These are phyloP conservation scores for Ganoderma resinaceum DNA, from an alignment of 1,284 basidiomycete genomes.

Conservation along the genomic window DNA sequence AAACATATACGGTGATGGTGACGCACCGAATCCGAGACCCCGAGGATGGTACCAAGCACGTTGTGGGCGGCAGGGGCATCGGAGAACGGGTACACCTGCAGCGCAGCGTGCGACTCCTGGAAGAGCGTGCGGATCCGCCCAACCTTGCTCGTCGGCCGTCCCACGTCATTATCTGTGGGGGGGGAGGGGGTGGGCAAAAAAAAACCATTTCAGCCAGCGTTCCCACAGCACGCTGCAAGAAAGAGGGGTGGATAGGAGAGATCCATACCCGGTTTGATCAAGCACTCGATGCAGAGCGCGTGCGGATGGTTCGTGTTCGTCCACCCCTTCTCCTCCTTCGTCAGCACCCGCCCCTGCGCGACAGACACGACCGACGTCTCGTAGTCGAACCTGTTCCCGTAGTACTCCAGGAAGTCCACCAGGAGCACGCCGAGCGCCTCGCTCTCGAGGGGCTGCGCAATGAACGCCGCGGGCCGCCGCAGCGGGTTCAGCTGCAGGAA, in stretches of 20 bases:
- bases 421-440: slow-evolving; percentile 54
- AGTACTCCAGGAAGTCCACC: slow-evolving; percentile 54
- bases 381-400: slow-evolving; percentile 53
- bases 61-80: slow-evolving; percentile 25
- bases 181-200: no score
- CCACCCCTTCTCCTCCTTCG: slow-evolving; percentile 48
- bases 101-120: slow-evolving; percentile 39
- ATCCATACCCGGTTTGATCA: slow-evolving; percentile 46
- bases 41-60: slow-evolving; percentile 37
- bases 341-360: slow-evolving; percentile 41
- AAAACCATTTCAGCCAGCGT: background rate
- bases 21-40: slow-evolving; percentile 30
- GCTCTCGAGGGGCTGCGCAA: slow-evolving; percentile 47
- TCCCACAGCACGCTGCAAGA: background rate
- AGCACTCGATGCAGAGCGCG: slow-evolving; percentile 50
- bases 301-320: slow-evolving; percentile 35
- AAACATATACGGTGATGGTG: no score
- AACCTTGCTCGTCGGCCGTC: slow-evolving; percentile 44
- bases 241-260: background rate
- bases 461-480: slow-evolving; percentile 35
- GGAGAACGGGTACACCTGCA: slow-evolving; percentile 30
- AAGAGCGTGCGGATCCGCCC: slow-evolving; percentile 45
- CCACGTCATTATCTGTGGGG: slow-evolving; percentile 47
- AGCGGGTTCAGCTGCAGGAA: slow-evolving; percentile 70
- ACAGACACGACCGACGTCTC: slow-evolving; percentile 50